phyloP scores from a whole-genome alignment of 2,329 filamentous ascomycete species.

The Clarireedia monteithiana region DNA sequence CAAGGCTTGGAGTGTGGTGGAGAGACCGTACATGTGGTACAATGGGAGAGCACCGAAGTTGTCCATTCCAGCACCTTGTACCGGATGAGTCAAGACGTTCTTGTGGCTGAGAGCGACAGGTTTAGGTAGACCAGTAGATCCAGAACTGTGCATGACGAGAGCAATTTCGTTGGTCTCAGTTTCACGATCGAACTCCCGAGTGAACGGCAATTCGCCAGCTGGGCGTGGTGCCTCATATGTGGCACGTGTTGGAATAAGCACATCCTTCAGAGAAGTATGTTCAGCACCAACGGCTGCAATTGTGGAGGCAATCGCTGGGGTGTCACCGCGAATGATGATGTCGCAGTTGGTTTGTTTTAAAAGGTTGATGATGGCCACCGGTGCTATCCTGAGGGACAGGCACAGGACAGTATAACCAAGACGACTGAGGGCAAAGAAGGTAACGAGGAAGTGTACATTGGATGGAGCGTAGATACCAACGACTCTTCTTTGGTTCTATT shows the following conservation, averaged over 20 bases:
- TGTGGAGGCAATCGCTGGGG: background rate
- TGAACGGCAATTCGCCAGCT: constrained; percentile 2
- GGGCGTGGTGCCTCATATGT: constrained; percentile 5
- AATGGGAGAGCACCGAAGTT: constrained; percentile 49
- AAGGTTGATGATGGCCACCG: constrained; percentile 40
- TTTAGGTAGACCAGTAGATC: constrained; percentile 54
- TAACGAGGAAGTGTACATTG: constrained; percentile 41
- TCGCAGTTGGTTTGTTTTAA: constrained; percentile 33
- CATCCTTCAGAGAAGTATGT: background rate
- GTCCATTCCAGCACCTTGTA: constrained; percentile 30
- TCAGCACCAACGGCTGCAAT: constrained; percentile 3
- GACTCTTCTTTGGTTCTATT: constrained; percentile 6
- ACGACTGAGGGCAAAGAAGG: constrained; percentile 43
- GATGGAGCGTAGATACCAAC: constrained; percentile 23
- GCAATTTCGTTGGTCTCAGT: constrained; percentile 8
- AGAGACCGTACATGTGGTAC: constrained; percentile 52
- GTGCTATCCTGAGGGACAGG: constrained; percentile 45
- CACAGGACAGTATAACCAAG: constrained; percentile 46
- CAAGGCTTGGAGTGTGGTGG: constrained; percentile 45
- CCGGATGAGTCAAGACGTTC: constrained; percentile 38
- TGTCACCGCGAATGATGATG: constrained; percentile 12
- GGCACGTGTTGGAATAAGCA: constrained; percentile 8
- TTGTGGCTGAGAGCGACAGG: constrained; percentile 51
- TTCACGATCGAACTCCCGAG: constrained; percentile 6
- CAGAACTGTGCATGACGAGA: constrained; percentile 28